Base-by-base conservation (phyloP, 2,329 filamentous ascomycete genomes). In the Fusarium musae region DNA sequence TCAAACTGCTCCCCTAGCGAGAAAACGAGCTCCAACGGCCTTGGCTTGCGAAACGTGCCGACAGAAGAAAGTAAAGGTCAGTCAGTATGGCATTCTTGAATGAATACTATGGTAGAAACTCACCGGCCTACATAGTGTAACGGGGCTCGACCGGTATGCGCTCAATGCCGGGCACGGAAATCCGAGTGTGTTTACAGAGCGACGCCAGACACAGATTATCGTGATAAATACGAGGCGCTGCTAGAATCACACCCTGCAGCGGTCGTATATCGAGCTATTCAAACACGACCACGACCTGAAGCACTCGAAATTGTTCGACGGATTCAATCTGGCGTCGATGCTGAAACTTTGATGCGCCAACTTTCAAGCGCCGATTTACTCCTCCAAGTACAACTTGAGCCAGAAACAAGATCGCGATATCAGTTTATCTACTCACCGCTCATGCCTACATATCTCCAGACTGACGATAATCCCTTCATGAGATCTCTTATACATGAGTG, bases 401-500 rank as follows among this genome's bases (percentile, higher is more conserved):
- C 67, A 4, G 67, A 70, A 30, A 59, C 67, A 5, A 59, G 52
- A 26, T 42, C 19, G 0, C 32, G 67, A 6, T 70, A 69, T 12
- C 30, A 59, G 8, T 70, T 71, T 4, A 47, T 58, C 5, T 63
- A 62, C 11, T 54, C 46, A 0, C 50, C 57, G 0, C 37, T 63
- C 0, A 70, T 71, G 66, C 69, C 69, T 1, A 8, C 9, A 1
- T 70, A 47, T 28, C 52, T 71, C 0, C 66, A 70, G 34, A 50
- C 56, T 4, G 23, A 39, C 0, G 34, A 37, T 0, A 71, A 71
- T 3, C 62, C 62, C 4, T 71, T 52, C 21, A 43, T 71, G 39
- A 30, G 26, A 16, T 71, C 69, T 15, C 37, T 70, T 1, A 43
- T 62, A 16, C 63, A 70, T 21, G 66, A 71, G 11, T 65, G 56